phyloP scores from a whole-genome alignment of 2,329 filamentous ascomycete genomes.

The Periconia sp. region DNA sequence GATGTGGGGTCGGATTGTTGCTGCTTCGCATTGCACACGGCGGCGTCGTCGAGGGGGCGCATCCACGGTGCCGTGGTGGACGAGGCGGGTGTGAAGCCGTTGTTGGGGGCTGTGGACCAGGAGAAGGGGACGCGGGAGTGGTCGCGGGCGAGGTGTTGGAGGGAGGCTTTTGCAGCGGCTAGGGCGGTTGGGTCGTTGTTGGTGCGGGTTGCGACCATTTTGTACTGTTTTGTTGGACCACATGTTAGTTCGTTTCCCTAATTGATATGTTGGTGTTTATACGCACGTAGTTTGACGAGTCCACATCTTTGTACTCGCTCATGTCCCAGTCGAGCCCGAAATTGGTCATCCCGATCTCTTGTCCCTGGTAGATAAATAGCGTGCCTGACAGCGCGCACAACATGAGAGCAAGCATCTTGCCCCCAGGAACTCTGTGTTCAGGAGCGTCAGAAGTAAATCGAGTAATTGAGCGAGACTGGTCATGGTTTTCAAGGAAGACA shows the following conservation, averaged over 20 bases:
- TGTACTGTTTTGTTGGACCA: slow-evolving; percentile 32
- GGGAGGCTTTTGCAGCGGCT: slow-evolving; percentile 51
- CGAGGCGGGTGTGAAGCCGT: slow-evolving; percentile 59
- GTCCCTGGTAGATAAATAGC: slow-evolving; percentile 54
- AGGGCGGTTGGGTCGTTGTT: slow-evolving; percentile 40
- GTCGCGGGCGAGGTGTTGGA: slow-evolving; percentile 65
- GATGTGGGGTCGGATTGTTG: slow-evolving; percentile 50
- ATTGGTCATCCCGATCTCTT: slow-evolving; percentile 56
- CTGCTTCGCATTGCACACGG: slow-evolving; percentile 58
- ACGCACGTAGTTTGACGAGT: slow-evolving; percentile 55
- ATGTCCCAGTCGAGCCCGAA: slow-evolving; percentile 47
- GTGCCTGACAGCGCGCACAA: slow-evolving; percentile 53
- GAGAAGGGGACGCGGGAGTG: slow-evolving; percentile 70
- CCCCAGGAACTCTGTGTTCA: slow-evolving; percentile 48
- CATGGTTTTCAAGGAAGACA: slow-evolving; percentile 58
- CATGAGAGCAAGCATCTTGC: slow-evolving; percentile 53
- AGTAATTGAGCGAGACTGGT: slow-evolving; percentile 53
- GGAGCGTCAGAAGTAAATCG: slow-evolving; percentile 53
- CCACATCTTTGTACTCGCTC: slow-evolving; percentile 55
- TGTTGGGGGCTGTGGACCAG: slow-evolving; percentile 59
- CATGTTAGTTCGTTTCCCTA: background rate
- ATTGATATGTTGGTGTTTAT: no score
- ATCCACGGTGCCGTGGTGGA: slow-evolving; percentile 59
- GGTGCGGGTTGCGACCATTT: slow-evolving; percentile 33
- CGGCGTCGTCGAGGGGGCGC: slow-evolving; percentile 59